These are phyloP conservation scores for Fonsecaea nubica DNA, from an alignment of 2,329 filamentous ascomycete genomes.

Conservation along the genomic window DNA sequence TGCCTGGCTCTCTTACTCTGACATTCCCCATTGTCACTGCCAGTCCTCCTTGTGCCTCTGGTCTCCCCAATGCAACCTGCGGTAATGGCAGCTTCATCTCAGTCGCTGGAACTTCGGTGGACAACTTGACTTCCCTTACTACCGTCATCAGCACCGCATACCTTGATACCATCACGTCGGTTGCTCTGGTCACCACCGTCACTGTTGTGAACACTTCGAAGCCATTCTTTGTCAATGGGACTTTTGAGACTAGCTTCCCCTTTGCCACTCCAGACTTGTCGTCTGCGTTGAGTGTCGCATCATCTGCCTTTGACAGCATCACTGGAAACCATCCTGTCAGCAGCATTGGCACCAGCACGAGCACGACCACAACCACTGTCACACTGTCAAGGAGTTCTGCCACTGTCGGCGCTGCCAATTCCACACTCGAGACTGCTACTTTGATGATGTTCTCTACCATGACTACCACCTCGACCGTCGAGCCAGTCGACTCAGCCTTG, in stretches of 20 bases:
- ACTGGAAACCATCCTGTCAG: background rate
- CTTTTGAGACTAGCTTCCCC: conserved; percentile 8
- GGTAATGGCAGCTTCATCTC: background rate
- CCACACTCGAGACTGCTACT: background rate
- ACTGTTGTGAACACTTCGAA: background rate
- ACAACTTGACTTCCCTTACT: conserved; percentile 11
- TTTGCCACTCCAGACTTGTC: background rate
- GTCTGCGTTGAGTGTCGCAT: background rate
- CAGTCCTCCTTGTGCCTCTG: background rate
- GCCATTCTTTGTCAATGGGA: conserved; percentile 4
- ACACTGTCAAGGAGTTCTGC: background rate
- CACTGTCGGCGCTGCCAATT: background rate
- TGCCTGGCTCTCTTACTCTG: conserved; percentile 6
- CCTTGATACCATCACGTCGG: background rate
- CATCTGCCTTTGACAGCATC: conserved; percentile 8
- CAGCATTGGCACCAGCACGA: background rate
- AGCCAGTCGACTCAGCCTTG: conserved; percentile 8
- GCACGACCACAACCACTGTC: background rate
- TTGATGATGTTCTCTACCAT: background rate
- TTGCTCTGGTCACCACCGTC: background rate
- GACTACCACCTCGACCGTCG: background rate
- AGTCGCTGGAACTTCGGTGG: background rate
- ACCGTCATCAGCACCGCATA: conserved; percentile 4
- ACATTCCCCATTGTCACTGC: conserved; percentile 7
- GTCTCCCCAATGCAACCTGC: background rate